These are phyloP conservation scores for Talaromyces albobiverticillius DNA, from an alignment of 2,329 filamentous ascomycete genomes.

Conservation along the genomic window DNA sequence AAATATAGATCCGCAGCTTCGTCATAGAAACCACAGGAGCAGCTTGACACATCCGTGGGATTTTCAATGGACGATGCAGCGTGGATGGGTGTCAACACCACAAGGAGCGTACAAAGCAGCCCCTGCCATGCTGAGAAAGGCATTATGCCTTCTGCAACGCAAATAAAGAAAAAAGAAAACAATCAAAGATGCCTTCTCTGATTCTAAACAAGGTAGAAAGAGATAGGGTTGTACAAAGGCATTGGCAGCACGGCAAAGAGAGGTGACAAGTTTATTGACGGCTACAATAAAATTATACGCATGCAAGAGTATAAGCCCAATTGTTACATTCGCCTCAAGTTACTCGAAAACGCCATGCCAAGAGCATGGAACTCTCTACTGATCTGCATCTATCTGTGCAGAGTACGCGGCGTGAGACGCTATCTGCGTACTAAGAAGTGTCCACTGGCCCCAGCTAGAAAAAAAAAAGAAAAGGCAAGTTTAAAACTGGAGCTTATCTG, in stretches of 20 bases:
- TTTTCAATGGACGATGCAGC: neutral
- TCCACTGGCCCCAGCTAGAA: neutral
- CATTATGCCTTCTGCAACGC: slow-evolving; percentile 1
- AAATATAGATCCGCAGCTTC: slow-evolving; percentile 33
- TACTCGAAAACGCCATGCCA: neutral
- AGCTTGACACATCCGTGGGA: slow-evolving; percentile 25
- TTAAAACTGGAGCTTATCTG: neutral
- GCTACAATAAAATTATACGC: too few relatives aligned
- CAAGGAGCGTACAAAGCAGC: slow-evolving; percentile 1
- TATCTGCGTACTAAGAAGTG: neutral
- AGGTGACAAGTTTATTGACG: too few relatives aligned
- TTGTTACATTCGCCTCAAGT: neutral
- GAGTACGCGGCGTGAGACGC: too few relatives aligned
- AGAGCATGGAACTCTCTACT: neutral
- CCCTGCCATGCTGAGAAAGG: slow-evolving; percentile 2
- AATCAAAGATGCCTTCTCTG: neutral
- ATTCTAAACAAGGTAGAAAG: too few relatives aligned
- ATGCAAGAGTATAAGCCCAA: neutral
- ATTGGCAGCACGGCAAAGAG: too few relatives aligned
- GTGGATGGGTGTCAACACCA: slow-evolving; percentile 1
- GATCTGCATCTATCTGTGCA: too few relatives aligned
- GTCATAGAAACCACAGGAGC: slow-evolving; percentile 49
- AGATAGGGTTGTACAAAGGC: too few relatives aligned
- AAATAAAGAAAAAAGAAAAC: neutral
- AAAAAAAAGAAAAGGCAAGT: neutral